These are phyloP conservation scores for Ophiostoma sp. DNA, from an alignment of 2,329 filamentous ascomycete species.

Conservation along the genomic window DNA sequence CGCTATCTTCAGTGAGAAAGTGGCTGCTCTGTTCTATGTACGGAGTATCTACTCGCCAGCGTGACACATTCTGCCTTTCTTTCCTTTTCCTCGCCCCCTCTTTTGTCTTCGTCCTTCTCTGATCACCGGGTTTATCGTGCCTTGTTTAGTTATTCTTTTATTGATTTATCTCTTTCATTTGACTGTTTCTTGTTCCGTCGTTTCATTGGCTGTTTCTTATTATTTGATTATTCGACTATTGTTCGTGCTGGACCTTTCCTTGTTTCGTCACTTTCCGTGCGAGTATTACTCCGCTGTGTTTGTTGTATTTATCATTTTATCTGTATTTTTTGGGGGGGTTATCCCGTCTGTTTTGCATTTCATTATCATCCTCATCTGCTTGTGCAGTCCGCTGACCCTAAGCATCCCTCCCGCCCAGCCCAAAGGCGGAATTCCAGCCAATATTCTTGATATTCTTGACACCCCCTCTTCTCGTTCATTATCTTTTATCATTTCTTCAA, in stretches of 20 bases:
- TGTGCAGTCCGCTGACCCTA: conserved; percentile 1
- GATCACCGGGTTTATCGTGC: neutral
- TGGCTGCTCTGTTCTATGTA: neutral
- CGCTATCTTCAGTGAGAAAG: neutral
- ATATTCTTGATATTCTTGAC: conserved; percentile 13
- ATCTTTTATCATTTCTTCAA: neutral
- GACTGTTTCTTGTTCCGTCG: neutral
- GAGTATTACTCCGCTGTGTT: neutral
- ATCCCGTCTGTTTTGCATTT: neutral
- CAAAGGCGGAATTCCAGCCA: conserved; percentile 12
- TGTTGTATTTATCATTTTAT: neutral
- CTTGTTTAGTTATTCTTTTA: neutral
- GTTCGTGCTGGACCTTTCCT: conserved; percentile 1
- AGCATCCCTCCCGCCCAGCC: conserved; percentile 14
- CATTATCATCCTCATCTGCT: neutral
- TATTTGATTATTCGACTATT: conserved; percentile 10
- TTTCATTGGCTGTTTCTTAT: conserved; percentile 1
- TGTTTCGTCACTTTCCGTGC: conserved; percentile 14
- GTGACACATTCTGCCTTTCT: neutral
- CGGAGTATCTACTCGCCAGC: neutral
- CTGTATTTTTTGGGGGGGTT: neutral
- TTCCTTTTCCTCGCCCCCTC: neutral
- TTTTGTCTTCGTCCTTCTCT: neutral
- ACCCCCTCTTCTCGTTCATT: conserved; percentile 7
- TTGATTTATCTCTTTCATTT: neutral